Conservation (phyloP, 352 stramenopile species). For the Phytophthora sojae region DNA sequence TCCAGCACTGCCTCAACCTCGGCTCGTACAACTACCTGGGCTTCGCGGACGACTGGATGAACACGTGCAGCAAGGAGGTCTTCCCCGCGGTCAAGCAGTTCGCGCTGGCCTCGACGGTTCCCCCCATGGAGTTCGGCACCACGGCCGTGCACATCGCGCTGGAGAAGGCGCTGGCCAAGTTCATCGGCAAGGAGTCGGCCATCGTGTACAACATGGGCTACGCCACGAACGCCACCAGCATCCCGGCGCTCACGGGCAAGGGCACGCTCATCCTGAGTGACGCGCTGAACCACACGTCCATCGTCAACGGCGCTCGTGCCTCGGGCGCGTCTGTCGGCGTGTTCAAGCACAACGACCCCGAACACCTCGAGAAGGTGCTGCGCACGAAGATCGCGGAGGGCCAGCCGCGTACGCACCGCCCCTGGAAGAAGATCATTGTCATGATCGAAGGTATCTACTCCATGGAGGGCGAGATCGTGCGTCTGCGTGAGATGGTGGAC, state of each 20-base stretch:
- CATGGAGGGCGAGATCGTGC: conserved; percentile 98
- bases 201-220: conserved; percentile 99
- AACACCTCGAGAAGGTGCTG: conserved; percentile 93
- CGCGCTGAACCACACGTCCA: conserved; percentile 98
- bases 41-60: conserved; percentile 99
- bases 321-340: conserved; percentile 94
- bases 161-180: conserved; percentile 93
- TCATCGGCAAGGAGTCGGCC: conserved; percentile 96
- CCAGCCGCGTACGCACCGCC: conserved; percentile 93
- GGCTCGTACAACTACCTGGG: conserved; percentile 99
- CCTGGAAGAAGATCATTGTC: conserved; percentile 98
- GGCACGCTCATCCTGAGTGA: conserved; percentile 97
- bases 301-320: conserved; percentile 96
- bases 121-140: conserved; percentile 87
- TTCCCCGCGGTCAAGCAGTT: conserved; percentile 89
- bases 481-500: conserved; percentile 92
- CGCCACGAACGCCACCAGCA: conserved; percentile 98
- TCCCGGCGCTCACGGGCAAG: conserved; percentile 95
- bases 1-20: conserved; percentile 95
- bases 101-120: conserved; percentile 76
- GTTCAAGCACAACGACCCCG: conserved; percentile 97
- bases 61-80: conserved; percentile 94
- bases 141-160: conserved; percentile 93
- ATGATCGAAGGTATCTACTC: conserved; percentile 98
- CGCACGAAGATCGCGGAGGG: conserved; percentile 75